Base-by-base conservation (phyloP, 1,284 basidiomycete species). In the Apiotrichum sp. region DNA sequence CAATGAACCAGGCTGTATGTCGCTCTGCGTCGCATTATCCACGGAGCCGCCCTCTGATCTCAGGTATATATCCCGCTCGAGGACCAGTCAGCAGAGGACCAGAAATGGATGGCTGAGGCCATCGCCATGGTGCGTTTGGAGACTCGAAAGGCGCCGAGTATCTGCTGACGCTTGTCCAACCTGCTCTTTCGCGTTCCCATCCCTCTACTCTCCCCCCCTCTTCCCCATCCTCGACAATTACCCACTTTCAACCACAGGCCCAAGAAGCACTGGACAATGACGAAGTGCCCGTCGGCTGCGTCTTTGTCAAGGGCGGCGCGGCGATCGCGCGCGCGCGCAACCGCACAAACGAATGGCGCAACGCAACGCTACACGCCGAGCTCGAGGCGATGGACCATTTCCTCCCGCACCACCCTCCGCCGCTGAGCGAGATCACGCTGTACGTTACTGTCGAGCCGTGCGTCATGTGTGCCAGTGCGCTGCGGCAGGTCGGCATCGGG, bases 391-490 rank as follows among this genome's bases (percentile, higher is more conserved):
- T 98, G 64, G 92, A 96, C 71, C 80, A 82, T 65, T 92, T 99
- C 60, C 79, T 98, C 11, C 81, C 85, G 0, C 80, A 85, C 66
- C 64, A 72, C 73, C 80, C 65, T 47, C 70, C 50, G 75, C 87
- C 90, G 3, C 82, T 98, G 43, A 81, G 81, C 1, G 80, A 83
- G 11, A 93, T 91, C 29, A 90, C 85, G 2, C 84, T 98, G 16
- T 99, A 98, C 73, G 96, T 98, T 53, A 98, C 96, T 0, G 93
- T 99, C 52, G 96, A 99, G 77, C 96, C 96, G 0, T 99, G 96
- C 75, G 91, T 98, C 70, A 98, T 99, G 96, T 99, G 96, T 65
- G 91, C 93, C 4, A 90, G 89, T 33, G 96, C 95, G 5, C 80
- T 98, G 47, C 83, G 95, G 50, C 95, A 98, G 76, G 78, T 95